Percentiles rank a stretch among this genome's conserved stretches.
phyloP scores from a whole-genome alignment of 2,329 filamentous ascomycete genomes.

The Cadophora sp. region DNA sequence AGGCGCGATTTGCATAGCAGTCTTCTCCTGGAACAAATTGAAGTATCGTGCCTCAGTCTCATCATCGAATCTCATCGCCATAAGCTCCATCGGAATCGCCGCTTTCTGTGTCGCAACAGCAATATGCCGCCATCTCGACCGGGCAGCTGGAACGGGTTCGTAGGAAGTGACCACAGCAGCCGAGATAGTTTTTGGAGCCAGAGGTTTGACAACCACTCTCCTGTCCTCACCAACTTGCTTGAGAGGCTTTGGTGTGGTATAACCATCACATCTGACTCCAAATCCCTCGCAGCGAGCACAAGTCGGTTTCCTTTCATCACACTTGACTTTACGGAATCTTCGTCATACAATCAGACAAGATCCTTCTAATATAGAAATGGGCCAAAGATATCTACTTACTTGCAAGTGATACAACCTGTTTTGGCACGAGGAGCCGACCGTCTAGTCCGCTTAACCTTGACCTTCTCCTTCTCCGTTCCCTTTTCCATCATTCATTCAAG shows the following conservation, averaged over 20 bases:
- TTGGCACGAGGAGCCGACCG: background rate
- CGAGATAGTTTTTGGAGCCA: background rate
- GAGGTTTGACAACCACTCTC: background rate
- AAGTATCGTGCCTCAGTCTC: constrained; percentile 27
- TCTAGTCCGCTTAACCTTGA: constrained; percentile 6
- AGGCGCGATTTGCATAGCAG: constrained; percentile 8
- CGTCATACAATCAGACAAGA: background rate
- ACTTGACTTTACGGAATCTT: constrained; percentile 12
- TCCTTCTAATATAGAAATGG: background rate
- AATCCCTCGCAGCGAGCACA: constrained; percentile 13
- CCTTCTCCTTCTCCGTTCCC: background rate
- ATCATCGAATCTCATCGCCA: background rate
- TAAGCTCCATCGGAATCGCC: background rate
- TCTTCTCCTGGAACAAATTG: constrained; percentile 23
- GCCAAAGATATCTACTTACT: background rate
- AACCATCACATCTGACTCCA: constrained; percentile 17
- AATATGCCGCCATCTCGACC: background rate
- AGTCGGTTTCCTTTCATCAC: constrained; percentile 10
- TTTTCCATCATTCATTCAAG: background rate
- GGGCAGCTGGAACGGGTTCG: background rate
- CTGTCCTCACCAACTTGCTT: background rate
- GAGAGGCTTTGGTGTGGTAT: background rate
- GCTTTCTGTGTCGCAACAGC: background rate
- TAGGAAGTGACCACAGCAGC: background rate
- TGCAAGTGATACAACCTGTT: constrained; percentile 19